Percentiles rank a stretch among this genome's conserved stretches.
These are phyloP conservation scores for Curvularia sp. DNA, from an alignment of 2,329 filamentous ascomycete species.

Conservation along the genomic window DNA sequence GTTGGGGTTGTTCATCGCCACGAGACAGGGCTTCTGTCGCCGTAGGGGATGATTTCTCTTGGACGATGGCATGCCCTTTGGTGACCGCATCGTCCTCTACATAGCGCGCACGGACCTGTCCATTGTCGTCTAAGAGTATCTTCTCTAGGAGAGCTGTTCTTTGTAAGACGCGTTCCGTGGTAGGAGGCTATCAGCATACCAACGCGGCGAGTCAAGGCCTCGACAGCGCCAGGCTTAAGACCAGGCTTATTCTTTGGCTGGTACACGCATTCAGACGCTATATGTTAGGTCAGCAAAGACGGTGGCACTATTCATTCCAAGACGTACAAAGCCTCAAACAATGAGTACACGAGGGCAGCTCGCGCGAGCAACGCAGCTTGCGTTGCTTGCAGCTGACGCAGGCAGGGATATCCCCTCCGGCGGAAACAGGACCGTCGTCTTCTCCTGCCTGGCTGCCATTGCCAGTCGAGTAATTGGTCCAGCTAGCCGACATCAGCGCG, in stretches of 20 bases:
- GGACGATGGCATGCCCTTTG: background rate
- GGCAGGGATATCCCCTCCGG: slow-evolving; percentile 41
- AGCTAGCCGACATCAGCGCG: slow-evolving; percentile 43
- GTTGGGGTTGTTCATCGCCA: slow-evolving; percentile 7
- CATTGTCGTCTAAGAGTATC: slow-evolving; percentile 40
- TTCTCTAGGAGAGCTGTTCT: slow-evolving; percentile 38
- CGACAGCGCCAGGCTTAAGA: slow-evolving; percentile 44
- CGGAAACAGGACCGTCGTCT: slow-evolving; percentile 33
- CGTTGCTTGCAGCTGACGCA: slow-evolving; percentile 45
- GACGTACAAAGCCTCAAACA: slow-evolving; percentile 44
- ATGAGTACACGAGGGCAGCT: slow-evolving; percentile 43
- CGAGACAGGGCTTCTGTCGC: slow-evolving; percentile 6
- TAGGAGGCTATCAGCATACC: slow-evolving; percentile 24
- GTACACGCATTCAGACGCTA: slow-evolving; percentile 43
- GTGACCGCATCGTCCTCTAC: slow-evolving; percentile 8
- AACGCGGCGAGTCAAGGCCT: slow-evolving; percentile 45
- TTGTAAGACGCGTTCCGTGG: slow-evolving; percentile 20
- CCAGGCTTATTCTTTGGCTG: slow-evolving; percentile 46
- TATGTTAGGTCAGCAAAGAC: slow-evolving; percentile 18
- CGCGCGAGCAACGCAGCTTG: slow-evolving; percentile 44
- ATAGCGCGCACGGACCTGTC: slow-evolving; percentile 36
- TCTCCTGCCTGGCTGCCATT: slow-evolving; percentile 32
- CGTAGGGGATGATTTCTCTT: slow-evolving; percentile 1
- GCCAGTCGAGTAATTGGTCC: slow-evolving; percentile 45
- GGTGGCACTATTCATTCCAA: background rate